Evolutionary conservation across 805 yeast species (phyloP).

Genomic region (Saccharomycopsis lassenensis): DNA sequence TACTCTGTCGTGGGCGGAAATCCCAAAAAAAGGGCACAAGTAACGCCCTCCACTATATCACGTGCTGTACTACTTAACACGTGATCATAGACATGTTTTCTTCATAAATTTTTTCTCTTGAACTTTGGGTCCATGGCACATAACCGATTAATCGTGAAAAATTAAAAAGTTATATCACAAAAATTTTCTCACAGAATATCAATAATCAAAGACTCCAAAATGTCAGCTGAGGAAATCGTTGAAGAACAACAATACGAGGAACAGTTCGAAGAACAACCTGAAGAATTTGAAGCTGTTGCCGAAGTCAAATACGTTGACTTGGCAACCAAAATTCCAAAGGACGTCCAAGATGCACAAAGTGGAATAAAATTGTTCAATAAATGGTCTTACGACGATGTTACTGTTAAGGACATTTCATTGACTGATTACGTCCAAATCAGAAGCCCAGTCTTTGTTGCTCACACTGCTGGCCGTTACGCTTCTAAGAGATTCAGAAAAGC

Average conservation of each 20-base stretch:
- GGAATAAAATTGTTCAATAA: slow-evolving; percentile 98
- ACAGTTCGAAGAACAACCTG: slow-evolving; percentile 40
- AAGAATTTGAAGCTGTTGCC: slow-evolving; percentile 61
- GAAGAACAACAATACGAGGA: slow-evolving; percentile 33
- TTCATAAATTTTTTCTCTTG: no score
- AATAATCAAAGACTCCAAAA: slow-evolving; percentile 28
- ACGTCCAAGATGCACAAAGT: slow-evolving; percentile 89
- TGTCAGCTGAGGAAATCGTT: slow-evolving; percentile 71
- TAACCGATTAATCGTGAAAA: no score
- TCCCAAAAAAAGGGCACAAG: no score
- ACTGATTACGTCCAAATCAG: slow-evolving; percentile 97
- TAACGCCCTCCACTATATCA: no score
- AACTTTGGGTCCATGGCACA: no score
- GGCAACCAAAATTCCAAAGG: slow-evolving; percentile 96
- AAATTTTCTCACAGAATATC: no score
- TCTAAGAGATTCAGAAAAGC: slow-evolving; percentile 99
- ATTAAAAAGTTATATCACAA: no score
- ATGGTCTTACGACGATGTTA: slow-evolving; percentile 98
- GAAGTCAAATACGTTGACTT: slow-evolving; percentile 75
- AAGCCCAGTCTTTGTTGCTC: slow-evolving; percentile 95
- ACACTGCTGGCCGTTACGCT: slow-evolving; percentile 99
- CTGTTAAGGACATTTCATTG: slow-evolving; percentile 94
- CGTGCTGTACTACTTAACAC: no score
- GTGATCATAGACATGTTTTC: no score
- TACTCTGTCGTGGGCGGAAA: no score